Percentiles rank a stretch among this genome's conserved stretches.
Conservation (phyloP, 495 filamentous ascomycete species). For the Neurospora pannonica region DNA sequence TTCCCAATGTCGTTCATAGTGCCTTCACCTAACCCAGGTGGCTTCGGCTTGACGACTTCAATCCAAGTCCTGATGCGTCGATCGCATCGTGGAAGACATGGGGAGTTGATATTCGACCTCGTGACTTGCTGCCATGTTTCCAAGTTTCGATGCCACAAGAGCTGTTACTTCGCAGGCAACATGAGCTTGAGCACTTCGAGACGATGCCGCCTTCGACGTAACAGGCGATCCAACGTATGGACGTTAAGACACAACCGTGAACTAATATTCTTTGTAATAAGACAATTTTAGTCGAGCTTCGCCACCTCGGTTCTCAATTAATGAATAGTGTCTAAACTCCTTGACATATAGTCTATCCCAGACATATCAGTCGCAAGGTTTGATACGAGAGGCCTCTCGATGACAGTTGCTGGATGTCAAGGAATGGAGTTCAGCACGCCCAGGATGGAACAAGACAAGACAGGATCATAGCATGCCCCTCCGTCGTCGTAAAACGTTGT, state of each 20-base stretch:
- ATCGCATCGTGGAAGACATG: not conserved
- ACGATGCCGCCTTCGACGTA: not conserved
- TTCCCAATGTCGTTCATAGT: not conserved
- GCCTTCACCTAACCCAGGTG: not conserved
- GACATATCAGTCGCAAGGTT: not conserved
- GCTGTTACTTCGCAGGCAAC: not conserved
- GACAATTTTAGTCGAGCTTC: not conserved
- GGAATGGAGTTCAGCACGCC: not conserved
- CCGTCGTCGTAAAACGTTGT: not conserved
- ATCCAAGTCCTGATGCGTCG: not conserved
- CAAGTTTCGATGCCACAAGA: not conserved
- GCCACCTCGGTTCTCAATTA: not conserved
- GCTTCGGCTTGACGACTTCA: not conserved
- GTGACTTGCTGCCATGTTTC: not conserved
- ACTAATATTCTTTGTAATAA: not conserved
- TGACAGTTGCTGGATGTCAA: not conserved
- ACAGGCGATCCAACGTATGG: too few species aligned
- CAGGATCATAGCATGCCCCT: not conserved
- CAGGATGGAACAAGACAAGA: not conserved
- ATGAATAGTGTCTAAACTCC: not conserved
- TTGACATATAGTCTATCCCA: not conserved
- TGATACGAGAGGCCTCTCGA: not conserved
- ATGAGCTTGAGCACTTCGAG: not conserved
- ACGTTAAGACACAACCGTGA: not conserved
- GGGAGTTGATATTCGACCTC: not conserved